A percentile compares a stretch with the other conserved stretches of the same genome.
Conservation (phyloP, 2,329 filamentous ascomycete genomes). For the Penicillium sp. region DNA sequence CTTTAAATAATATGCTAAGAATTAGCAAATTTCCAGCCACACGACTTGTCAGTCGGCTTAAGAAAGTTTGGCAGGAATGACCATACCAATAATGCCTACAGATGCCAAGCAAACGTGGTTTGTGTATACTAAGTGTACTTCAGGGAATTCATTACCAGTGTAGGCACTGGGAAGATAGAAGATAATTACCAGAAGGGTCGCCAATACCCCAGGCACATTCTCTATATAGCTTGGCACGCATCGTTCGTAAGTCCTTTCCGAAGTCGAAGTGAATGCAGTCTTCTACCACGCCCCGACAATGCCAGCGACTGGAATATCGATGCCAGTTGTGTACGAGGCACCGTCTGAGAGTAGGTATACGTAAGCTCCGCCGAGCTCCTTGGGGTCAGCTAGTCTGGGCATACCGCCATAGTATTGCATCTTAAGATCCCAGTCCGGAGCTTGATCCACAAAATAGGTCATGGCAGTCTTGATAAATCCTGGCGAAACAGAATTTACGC, state of each 20-base stretch:
- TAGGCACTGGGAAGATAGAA: too few species aligned
- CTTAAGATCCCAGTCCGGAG: constrained; percentile 60
- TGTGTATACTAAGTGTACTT: too few species aligned
- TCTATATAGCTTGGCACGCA: too few species aligned
- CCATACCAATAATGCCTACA: not conserved
- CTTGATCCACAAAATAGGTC: constrained; percentile 56
- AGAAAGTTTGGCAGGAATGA: constrained; percentile 12
- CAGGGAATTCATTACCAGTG: too few species aligned
- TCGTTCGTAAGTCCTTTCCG: too few species aligned
- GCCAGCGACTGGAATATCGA: constrained; percentile 44
- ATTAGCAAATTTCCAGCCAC: constrained; percentile 20
- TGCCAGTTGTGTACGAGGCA: constrained; percentile 41
- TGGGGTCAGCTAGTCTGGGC: constrained; percentile 56
- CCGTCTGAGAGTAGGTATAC: constrained; percentile 60
- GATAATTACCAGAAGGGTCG: too few species aligned
- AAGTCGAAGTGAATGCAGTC: too few species aligned
- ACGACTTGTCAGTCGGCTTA: constrained; percentile 14
- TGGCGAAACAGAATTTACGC: constrained; percentile 51
- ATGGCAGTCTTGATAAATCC: constrained; percentile 50
- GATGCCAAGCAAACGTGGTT: not conserved
- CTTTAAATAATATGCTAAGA: constrained; percentile 16
- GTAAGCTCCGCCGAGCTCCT: constrained; percentile 61
- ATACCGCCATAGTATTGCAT: constrained; percentile 64
- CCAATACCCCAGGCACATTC: too few species aligned
- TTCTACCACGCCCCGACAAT: constrained; percentile 39